A percentile compares a stretch with the other conserved stretches of the same genome.
Evolutionary conservation across 495 filamentous ascomycete genomes (phyloP).

Genomic region (Trichodelitschia bisporula): DNA sequence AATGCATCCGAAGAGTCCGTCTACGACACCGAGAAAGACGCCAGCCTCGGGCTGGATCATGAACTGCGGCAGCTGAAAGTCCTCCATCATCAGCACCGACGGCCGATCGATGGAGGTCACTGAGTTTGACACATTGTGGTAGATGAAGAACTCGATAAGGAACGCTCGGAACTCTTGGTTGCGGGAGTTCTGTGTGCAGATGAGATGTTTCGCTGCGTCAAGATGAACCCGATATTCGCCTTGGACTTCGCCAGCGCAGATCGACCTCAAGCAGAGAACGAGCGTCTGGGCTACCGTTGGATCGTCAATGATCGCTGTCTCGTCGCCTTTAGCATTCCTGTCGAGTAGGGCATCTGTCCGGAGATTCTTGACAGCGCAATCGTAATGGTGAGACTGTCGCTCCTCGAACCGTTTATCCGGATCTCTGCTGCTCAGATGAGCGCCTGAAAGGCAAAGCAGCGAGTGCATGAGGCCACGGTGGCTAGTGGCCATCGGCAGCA

Average conservation of each 20-base stretch:
- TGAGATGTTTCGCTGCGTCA: conserved; percentile 44
- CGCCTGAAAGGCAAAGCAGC: conserved; percentile 63
- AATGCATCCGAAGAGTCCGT: conserved; percentile 61
- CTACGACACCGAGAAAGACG: conserved; percentile 61
- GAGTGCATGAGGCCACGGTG: conserved; percentile 85
- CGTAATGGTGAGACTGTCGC: conserved; percentile 30
- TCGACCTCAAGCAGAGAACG: conserved; percentile 56
- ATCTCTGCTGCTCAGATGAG: conserved; percentile 31
- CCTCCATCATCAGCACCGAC: conserved; percentile 28
- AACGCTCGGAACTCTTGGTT: conserved; percentile 28
- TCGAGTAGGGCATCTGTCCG: conserved; percentile 18
- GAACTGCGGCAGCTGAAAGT: conserved; percentile 38
- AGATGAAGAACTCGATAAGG: conserved; percentile 82
- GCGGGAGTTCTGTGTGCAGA: conserved; percentile 24
- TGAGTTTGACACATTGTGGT: conserved; percentile 64
- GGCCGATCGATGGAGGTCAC: conserved; percentile 41
- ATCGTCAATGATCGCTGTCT: conserved; percentile 25
- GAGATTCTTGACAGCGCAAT: conserved; percentile 32
- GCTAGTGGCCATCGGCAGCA: conserved; percentile 63
- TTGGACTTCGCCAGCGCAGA: conserved; percentile 49
- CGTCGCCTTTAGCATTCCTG: conserved; percentile 18
- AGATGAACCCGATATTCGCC: conserved; percentile 70
- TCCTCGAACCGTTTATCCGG: conserved; percentile 15
- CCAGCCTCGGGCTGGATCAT: conserved; percentile 53
- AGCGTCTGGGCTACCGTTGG: conserved; percentile 44